Evolutionary conservation across 495 filamentous ascomycete species (phyloP).

Genomic region (Aspergillus sparsus): DNA sequence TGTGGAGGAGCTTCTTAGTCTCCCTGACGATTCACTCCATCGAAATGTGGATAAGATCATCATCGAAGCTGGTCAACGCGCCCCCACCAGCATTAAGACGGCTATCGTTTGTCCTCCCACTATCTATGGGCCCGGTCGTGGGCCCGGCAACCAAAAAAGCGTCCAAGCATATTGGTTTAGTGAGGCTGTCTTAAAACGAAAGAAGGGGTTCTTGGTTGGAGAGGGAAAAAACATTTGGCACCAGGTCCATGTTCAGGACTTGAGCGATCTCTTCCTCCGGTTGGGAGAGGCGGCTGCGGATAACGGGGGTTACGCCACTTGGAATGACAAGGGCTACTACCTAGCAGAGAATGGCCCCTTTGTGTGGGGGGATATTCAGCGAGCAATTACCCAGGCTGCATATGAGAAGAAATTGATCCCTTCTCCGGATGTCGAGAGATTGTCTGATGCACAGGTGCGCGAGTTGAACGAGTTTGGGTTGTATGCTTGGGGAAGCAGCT

Average conservation of each 20-base stretch:
- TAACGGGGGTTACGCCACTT: constrained; percentile 64
- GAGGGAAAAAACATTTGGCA: constrained; percentile 71
- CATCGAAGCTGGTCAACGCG: constrained; percentile 40
- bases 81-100: constrained; percentile 56
- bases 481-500: constrained; percentile 64
- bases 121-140: constrained; percentile 76
- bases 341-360: constrained; percentile 70
- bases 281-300: constrained; percentile 65
- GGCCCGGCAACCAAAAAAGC: constrained; percentile 67
- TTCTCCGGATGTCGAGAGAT: constrained; percentile 50
- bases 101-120: constrained; percentile 77
- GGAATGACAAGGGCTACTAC: constrained; percentile 74
- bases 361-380: constrained; percentile 68
- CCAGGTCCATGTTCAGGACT: constrained; percentile 71
- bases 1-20: constrained; percentile 55
- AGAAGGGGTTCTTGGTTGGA: constrained; percentile 63
- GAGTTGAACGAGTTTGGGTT: constrained; percentile 35
- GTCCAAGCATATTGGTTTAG: constrained; percentile 63
- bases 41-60: constrained; percentile 64
- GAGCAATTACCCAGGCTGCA: constrained; percentile 59
- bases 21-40: constrained; percentile 58
- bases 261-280: constrained; percentile 63
- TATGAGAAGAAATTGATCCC: constrained; percentile 64
- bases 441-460: constrained; percentile 37
- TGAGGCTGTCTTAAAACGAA: constrained; percentile 56